Evolutionary conservation across 2,329 filamentous ascomycete species (phyloP), one percentile per base, ranked within the genome.

Genomic region (Ceratocystis colombiana): DNA sequence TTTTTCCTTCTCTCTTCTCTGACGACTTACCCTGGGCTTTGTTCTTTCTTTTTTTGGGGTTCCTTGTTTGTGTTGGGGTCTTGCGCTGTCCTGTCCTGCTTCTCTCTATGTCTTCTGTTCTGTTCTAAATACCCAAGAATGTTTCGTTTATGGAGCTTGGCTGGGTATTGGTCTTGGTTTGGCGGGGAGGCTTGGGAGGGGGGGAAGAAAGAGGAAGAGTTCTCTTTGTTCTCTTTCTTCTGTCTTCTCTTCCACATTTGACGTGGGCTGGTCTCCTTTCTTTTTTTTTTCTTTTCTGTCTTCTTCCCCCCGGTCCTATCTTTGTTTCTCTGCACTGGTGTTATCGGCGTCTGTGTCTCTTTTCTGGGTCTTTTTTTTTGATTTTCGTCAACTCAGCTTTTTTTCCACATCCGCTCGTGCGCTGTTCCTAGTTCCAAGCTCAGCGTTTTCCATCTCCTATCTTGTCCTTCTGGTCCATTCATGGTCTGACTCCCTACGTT

Each of bases 111-210:
- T 64, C 53, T 62, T 41, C 28, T 37, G 22, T 15, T 62, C 28
- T 62, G 28, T 62, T 62, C 33, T 62, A 44, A 57, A 57, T 57
- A 57, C 53, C 53, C 53, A 57, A 57, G 10, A 57, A 28, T 57
- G 53, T 57, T 57, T 57, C 53, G 53, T 62, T 62, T 62, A 17
- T 22, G 59, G 59, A 62, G 59, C 33, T 45, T 41, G 59, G 30
- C 59, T 41, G 59, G 59, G 59, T 61, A 45, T 61, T 41, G 59
- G 59, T 41, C 7, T 61, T 41, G 59, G n/a, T 62, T 44, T 20
- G 33, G 59, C 4, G 33, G 28, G 17, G 17, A 25, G 30, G 37
- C 53, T 33, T 61, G 33, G 57, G 20, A 20, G 15, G 17, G 17
- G 12, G 30, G 28, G 25, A 28, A 20, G 45, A 8, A 8, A 48